Base-by-base conservation (phyloP, 2,329 filamentous ascomycete species). In the Ophiosphaerella herpotricha region DNA sequence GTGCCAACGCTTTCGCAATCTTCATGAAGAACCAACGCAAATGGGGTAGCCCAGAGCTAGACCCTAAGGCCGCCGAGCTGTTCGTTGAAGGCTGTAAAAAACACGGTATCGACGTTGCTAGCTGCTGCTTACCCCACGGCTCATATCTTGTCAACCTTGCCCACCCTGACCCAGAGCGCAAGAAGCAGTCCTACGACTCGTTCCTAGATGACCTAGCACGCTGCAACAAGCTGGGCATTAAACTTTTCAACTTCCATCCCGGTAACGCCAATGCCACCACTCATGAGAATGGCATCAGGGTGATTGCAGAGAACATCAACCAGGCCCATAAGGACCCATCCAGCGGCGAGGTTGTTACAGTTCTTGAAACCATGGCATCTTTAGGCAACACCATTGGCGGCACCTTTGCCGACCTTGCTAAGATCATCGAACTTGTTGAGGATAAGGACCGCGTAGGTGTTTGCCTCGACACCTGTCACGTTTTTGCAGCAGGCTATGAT, bases 11-110 rank as follows among this genome's bases (percentile, higher is more conserved):
- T 8, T 96, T 97, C 63, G 94, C 94, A 4, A 80, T 97, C 16
- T 99, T 99, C 76, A 82, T 99, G 61, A 97, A 97, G 72, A 96
- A 90, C 0, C 94, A 99, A 73, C 86, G 92, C 47, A 97, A 96
- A 78, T 99, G 94, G 94, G 81, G 84, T 24, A 95, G 88, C 64
- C 90, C 92, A 7, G 83, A 89, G 0, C 80, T 99, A 4, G 80
- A 87, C 23, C 74, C 84, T 34, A 85, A 88, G 23, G 83, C 87
- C 45, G 80, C 83, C 42, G 80, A 85, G 36, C 81, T 85, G 34
- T 99, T 97, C 75, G 82, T 82, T 48, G 79, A 80, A 37, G 77
- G 85, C 29, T 90, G 90, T 67, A 78, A 83, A 43, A 77, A 86
- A 42, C 85, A 93, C 70, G 77, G 78, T 42, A 96, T 93, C 72